Conservation (phyloP, 1,139 yeast genomes). For the Zygoascus meyerae region DNA sequence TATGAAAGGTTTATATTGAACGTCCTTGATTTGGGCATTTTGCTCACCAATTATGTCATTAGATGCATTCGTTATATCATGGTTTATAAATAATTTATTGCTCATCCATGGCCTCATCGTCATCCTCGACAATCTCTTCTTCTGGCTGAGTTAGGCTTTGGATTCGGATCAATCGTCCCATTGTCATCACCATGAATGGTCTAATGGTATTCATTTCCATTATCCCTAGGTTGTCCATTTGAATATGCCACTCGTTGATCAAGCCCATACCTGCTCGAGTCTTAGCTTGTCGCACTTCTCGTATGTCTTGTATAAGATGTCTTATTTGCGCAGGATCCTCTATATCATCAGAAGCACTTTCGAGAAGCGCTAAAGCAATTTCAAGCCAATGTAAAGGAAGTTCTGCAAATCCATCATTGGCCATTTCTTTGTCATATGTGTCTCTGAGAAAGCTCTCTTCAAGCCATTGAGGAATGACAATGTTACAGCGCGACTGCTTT, state of each 20-base stretch:
- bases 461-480: conserved; percentile 89
- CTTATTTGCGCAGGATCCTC: conserved; percentile 61
- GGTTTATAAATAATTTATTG: neutral
- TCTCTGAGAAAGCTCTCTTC: conserved; percentile 48
- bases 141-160: conserved; percentile 38
- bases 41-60: no score
- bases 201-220: conserved; percentile 85
- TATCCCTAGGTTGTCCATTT: conserved; percentile 72
- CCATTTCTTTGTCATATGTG: conserved; percentile 63
- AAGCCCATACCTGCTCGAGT: conserved; percentile 72
- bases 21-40: no score
- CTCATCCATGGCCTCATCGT: conserved; percentile 10
- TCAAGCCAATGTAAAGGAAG: conserved; percentile 91
- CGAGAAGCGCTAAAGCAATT: conserved; percentile 59
- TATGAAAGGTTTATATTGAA: neutral
- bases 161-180: conserved; percentile 64
- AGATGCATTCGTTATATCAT: no score
- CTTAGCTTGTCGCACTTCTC: conserved; percentile 78
- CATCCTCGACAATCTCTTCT: conserved; percentile 16
- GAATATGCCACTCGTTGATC: conserved; percentile 77
- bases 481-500: conserved; percentile 78
- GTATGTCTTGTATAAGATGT: conserved; percentile 69
- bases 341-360: conserved; percentile 69
- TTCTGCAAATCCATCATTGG: conserved; percentile 48
- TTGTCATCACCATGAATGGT: conserved; percentile 70